Evolutionary conservation across 805 yeast species (phyloP), one percentile per base, ranked within the genome.

Genomic region (Ogataea siamensis): DNA sequence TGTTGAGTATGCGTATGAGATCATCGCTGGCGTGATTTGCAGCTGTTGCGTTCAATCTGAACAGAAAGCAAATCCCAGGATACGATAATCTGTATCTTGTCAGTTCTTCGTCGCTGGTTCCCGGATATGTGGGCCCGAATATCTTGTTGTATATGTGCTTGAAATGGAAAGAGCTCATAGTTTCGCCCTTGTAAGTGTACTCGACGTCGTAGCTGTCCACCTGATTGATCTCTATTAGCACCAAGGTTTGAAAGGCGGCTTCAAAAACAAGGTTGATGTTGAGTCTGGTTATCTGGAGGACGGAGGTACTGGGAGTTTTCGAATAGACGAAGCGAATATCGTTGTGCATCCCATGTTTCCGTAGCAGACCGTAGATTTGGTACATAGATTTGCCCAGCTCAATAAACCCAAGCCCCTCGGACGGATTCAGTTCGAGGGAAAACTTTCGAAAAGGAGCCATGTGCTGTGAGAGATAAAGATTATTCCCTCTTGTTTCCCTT

Each of bases 81-180:
- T 78, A 78, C 15, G 76, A 69, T 17, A 78, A 58, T 8, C 67
- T 55, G 47, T 77, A 78, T 16, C 53, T 45, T 10, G 54, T 50
- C 13, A 48, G 30, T 3, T 42, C 45, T 1, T 39, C 37, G 30
- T 62, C 55, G 7, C 65, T 47, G 18, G 49, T 54, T 0, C 83
- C 84, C 2, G 81, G 79, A 42, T 72, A 76, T 0, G 84, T 78
- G 2, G 83, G 83, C 0, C 85, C 85, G 51, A 78, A 74, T 2
- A 70, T 62, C 50, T 69, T 72, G 49, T 77, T 76, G 54, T 78
- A 78, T 3, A 78, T 63, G 12, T 63, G 57, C 31, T 68, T 70
- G 45, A 76, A 62, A 10, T 53, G 52, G 10, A 57, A 55, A 14
- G 47, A 47, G 6, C 37, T 9, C 30, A 53, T 49, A 5, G 39